A percentile compares a stretch with the other conserved stretches of the same genome.
Conservation (phyloP, 805 yeast species). For the Cyberlindnera meyerae region DNA sequence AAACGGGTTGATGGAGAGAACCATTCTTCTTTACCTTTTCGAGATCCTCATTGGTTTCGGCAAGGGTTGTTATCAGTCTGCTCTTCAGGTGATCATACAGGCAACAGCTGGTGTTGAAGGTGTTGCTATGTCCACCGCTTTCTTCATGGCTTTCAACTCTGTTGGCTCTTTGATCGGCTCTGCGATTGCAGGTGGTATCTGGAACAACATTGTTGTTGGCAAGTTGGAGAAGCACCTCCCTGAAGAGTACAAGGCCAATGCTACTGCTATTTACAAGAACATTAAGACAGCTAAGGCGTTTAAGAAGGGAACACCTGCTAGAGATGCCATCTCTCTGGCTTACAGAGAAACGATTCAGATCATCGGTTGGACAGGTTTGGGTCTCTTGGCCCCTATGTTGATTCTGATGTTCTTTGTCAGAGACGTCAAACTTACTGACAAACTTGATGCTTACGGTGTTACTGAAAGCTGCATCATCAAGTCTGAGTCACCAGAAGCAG, state of each 20-base stretch:
- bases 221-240: constrained; percentile 24
- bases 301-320: constrained; percentile 24
- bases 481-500: background rate
- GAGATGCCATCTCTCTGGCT: constrained; percentile 28
- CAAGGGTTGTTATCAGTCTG: constrained; percentile 24
- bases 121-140: constrained; percentile 29
- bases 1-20: constrained; percentile 15
- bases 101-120: constrained; percentile 27
- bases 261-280: constrained; percentile 24
- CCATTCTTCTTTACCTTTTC: constrained; percentile 13
- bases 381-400: constrained; percentile 26
- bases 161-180: constrained; percentile 29
- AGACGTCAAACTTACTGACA: constrained; percentile 24
- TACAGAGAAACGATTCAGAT: constrained; percentile 29
- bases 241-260: constrained; percentile 15
- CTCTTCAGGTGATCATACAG: constrained; percentile 26
- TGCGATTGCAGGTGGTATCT: constrained; percentile 27
- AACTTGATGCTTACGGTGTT: constrained; percentile 20
- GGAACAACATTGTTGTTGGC: constrained; percentile 23
- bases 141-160: constrained; percentile 26
- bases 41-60: constrained; percentile 28
- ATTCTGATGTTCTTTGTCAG: constrained; percentile 26
- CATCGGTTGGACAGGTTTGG: constrained; percentile 28
- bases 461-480: constrained; percentile 10
- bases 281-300: constrained; percentile 24